Evolutionary conservation across 2,329 filamentous ascomycete species (phyloP).

Genomic region (Xylariaceae sp.): DNA sequence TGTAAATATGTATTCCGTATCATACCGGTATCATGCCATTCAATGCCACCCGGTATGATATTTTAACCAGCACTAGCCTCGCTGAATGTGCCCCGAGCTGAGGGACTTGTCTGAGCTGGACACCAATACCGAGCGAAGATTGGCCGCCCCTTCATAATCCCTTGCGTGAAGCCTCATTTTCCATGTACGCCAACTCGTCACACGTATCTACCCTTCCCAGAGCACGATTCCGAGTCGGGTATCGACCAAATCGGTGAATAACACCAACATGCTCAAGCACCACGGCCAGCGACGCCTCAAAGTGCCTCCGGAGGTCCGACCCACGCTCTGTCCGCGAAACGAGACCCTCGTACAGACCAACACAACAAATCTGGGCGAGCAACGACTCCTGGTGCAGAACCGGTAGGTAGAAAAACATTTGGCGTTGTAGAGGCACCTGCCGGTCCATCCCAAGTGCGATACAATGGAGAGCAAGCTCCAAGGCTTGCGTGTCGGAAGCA

Average conservation of each 20-base stretch:
- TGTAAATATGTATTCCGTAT: too few species aligned
- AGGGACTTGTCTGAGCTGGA: too few species aligned
- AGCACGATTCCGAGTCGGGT: not conserved
- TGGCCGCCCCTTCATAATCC: too few species aligned
- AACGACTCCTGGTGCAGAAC: not conserved
- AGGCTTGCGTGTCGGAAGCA: not conserved
- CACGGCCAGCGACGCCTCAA: not conserved
- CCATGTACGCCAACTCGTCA: not conserved
- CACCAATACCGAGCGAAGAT: too few species aligned
- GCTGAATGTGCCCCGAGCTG: too few species aligned
- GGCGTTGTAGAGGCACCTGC: not conserved
- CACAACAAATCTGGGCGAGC: not conserved
- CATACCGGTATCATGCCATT: too few species aligned
- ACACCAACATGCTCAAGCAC: not conserved
- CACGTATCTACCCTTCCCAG: not conserved
- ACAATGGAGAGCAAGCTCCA: not conserved
- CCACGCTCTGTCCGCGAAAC: not conserved
- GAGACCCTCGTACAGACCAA: not conserved
- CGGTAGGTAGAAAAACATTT: not conserved
- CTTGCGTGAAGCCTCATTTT: not conserved
- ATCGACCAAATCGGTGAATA: not conserved
- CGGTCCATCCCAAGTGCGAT: not conserved
- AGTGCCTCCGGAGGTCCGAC: not conserved
- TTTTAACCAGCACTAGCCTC: too few species aligned
- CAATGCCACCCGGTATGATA: too few species aligned